Evolutionary conservation across 1,284 basidiomycete genomes (phyloP), one percentile per base, ranked within the genome.

Genomic region (Paramarasmius palmivorus): DNA sequence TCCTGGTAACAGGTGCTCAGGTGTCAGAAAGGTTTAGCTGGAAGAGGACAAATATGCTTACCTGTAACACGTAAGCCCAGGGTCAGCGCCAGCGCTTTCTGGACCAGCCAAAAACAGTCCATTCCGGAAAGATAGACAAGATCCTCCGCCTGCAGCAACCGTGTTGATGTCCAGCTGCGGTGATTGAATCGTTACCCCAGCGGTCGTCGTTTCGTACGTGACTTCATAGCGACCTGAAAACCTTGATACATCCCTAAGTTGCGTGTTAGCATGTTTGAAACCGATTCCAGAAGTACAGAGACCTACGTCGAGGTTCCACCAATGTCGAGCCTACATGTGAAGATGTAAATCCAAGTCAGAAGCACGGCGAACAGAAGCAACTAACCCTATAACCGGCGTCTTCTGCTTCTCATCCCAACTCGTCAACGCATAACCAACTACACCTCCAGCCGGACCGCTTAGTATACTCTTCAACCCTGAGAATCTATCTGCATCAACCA

Each of bases 131-230:
- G 82, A 85, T 34, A 95, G 73, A 60, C 90, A 88, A 0, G 90
- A 92, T 1, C 93, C 93, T 40, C 93, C 93, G 1, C 93, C 93
- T 0, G 92, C 92, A 0, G 92, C 92, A 36, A 92, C 88, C 7
- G 92, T 93, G 70, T 93, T 93, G 71, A 93, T 92, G 64, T 92
- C 90, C 14, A 93, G 77, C 66, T 96, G 93, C 0, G 93, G 92
- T 12, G 86, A 88, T 64, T 94, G 90, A 53, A 98, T 92, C 0
- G 89, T 89, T 10, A 96, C 87, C 0, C 93, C 93, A 0, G 94
- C 94, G 0, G 94, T 93, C 0, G 90, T 93, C 0, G 94, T 93
- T 69, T 98, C 94, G 67, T 92, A 93, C 0, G 94, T 90, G 23
- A 88, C 80, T 68, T 96, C 93, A 65, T 92, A 95, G 25, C 85